A percentile compares a stretch with the other conserved stretches of the same genome.
Conservation (phyloP, 495 filamentous ascomycete species). For the Lentithecium fluviatile region DNA sequence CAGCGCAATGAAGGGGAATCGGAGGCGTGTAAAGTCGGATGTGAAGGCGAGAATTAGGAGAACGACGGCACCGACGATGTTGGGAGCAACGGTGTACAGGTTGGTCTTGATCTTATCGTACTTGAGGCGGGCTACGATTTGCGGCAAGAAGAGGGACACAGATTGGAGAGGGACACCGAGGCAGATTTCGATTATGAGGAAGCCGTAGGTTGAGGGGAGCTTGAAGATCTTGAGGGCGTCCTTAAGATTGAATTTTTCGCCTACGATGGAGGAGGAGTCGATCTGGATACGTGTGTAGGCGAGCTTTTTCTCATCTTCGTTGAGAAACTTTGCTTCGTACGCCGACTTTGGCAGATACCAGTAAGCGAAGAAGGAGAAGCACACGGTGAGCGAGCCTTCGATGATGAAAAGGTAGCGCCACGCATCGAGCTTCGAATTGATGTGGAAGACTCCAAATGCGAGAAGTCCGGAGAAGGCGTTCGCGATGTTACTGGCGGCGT, state of each 20-base stretch:
- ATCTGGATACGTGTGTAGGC: slow-evolving; percentile 73
- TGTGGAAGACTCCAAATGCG: slow-evolving; percentile 75
- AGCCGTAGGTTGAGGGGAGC: slow-evolving; percentile 60
- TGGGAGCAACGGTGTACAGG: slow-evolving; percentile 74
- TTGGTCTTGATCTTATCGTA: slow-evolving; percentile 69
- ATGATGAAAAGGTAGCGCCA: slow-evolving; percentile 81
- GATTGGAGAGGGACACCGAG: slow-evolving; percentile 73
- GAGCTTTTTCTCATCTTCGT: slow-evolving; percentile 62
- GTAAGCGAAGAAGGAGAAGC: slow-evolving; percentile 66
- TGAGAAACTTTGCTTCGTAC: slow-evolving; percentile 62
- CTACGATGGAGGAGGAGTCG: slow-evolving; percentile 69
- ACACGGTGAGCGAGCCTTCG: slow-evolving; percentile 63
- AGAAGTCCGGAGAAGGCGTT: slow-evolving; percentile 72
- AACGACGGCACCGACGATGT: slow-evolving; percentile 62
- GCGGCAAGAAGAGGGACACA: slow-evolving; percentile 69
- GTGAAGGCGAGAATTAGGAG: slow-evolving; percentile 67
- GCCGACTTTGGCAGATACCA: slow-evolving; percentile 69
- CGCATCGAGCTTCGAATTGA: slow-evolving; percentile 53
- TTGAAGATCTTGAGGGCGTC: slow-evolving; percentile 65
- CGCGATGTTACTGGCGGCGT: slow-evolving; percentile 72
- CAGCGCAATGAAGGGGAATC: slow-evolving; percentile 71
- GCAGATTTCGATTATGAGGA: slow-evolving; percentile 69
- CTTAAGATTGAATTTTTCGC: slow-evolving; percentile 66
- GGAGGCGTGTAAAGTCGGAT: slow-evolving; percentile 62
- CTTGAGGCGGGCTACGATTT: slow-evolving; percentile 65